Conservation (phyloP, 1,139 yeast species). For the Debaryomycetaceae sp. region DNA sequence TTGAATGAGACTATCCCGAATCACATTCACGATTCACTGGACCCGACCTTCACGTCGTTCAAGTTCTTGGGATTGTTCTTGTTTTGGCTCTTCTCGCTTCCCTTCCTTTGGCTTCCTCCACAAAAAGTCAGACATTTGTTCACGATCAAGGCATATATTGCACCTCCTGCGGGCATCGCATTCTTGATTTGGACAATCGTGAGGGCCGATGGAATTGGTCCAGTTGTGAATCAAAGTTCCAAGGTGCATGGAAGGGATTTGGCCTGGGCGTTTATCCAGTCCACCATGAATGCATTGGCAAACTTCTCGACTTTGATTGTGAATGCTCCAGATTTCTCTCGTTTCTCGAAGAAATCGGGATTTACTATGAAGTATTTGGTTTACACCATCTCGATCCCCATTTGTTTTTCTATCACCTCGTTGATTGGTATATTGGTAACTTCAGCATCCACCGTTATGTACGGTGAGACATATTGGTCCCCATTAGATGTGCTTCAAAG, state of each 20-base stretch:
- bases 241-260: conserved; percentile 53
- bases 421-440: conserved; percentile 85
- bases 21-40: conserved; percentile 41
- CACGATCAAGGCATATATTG: conserved; percentile 70
- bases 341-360: conserved; percentile 60
- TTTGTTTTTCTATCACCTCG: conserved; percentile 75
- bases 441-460: conserved; percentile 69
- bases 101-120: conserved; percentile 78
- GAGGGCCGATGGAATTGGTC: conserved; percentile 73
- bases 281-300: conserved; percentile 78
- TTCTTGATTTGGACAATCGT: conserved; percentile 79
- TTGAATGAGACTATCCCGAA: conserved; percentile 42
- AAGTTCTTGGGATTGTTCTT: conserved; percentile 71
- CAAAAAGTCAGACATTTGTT: conserved; percentile 78
- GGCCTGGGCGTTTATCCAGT: conserved; percentile 79
- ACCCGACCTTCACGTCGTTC: conserved; percentile 51
- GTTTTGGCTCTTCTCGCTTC: conserved; percentile 74
- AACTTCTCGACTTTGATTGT: conserved; percentile 84
- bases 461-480: conserved; percentile 75
- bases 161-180: conserved; percentile 77
- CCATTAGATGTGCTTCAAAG: conserved; percentile 74
- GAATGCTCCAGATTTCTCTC: conserved; percentile 87
- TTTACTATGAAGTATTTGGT: conserved; percentile 42
- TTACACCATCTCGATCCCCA: conserved; percentile 62
- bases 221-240: conserved; percentile 53